Percentiles rank a stretch among this genome's conserved stretches.
These are phyloP conservation scores for Rostrohypoxylon terebratum DNA, from an alignment of 495 filamentous ascomycete species.

Conservation along the genomic window DNA sequence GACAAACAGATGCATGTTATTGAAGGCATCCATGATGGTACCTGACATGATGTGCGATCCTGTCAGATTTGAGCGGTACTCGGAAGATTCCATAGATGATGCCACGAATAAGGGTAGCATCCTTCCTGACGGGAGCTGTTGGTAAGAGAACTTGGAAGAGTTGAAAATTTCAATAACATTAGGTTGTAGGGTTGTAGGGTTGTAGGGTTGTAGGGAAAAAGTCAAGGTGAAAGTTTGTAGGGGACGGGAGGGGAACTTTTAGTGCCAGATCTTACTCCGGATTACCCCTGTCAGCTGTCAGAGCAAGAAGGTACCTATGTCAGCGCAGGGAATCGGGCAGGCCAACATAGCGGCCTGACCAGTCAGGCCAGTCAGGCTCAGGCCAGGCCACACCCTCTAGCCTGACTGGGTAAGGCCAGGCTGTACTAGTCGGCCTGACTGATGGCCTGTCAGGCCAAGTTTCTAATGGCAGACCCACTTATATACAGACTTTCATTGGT, in stretches of 20 bases:
- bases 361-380: too few relatives aligned
- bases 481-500: too few relatives aligned
- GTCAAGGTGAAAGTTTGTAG: background rate
- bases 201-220: background rate
- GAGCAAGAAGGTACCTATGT: too few relatives aligned
- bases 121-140: background rate
- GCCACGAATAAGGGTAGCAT: background rate
- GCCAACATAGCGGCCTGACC: too few relatives aligned
- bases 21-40: slow-evolving; percentile 4
- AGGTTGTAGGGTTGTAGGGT: background rate
- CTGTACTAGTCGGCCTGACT: too few relatives aligned
- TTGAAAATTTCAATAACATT: too few relatives aligned
- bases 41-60: slow-evolving; percentile 27
- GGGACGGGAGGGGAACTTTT: background rate
- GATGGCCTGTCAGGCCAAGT: too few relatives aligned
- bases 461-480: too few relatives aligned
- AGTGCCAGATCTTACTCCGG: slow-evolving; percentile 25
- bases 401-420: too few relatives aligned
- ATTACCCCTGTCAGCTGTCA: slow-evolving; percentile 13
- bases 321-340: too few relatives aligned
- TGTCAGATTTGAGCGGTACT: slow-evolving; percentile 13
- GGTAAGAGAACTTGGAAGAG: background rate
- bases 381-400: too few relatives aligned
- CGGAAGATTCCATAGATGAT: background rate
- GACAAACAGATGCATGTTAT: slow-evolving; percentile 10